Evolutionary conservation across 352 stramenopile genomes (phyloP).

Genomic region (Thalassiosira exigua): DNA sequence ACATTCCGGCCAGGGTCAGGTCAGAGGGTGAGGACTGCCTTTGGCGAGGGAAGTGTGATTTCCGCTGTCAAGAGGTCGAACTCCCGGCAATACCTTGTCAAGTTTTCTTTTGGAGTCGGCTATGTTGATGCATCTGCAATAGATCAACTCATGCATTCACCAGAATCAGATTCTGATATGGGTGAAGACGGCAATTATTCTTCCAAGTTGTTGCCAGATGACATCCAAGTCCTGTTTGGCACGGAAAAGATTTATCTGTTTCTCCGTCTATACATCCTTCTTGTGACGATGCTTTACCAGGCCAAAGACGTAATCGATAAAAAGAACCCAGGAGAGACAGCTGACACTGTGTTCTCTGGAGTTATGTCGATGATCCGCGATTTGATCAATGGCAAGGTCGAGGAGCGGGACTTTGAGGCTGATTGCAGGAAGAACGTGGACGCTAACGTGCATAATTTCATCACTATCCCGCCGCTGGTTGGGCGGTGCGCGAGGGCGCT

Average conservation of each 20-base stretch:
- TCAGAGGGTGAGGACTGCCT: slow-evolving; percentile 71
- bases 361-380: slow-evolving; percentile 59
- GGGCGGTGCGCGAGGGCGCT: slow-evolving; percentile 67
- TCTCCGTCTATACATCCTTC: slow-evolving; percentile 71
- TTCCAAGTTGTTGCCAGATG: slow-evolving; percentile 52
- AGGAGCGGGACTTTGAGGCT: slow-evolving; percentile 65
- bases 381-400: slow-evolving; percentile 55
- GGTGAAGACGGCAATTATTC: slow-evolving; percentile 15
- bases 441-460: slow-evolving; percentile 60
- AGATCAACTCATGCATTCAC: slow-evolving; percentile 56
- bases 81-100: slow-evolving; percentile 66
- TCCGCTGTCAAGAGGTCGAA: slow-evolving; percentile 36
- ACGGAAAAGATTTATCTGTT: slow-evolving; percentile 82
- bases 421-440: slow-evolving; percentile 61
- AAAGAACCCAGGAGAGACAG: slow-evolving; percentile 1
- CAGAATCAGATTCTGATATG: slow-evolving; percentile 37
- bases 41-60: slow-evolving; percentile 77
- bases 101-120: slow-evolving; percentile 73
- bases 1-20: slow-evolving; percentile 53
- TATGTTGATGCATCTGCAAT: slow-evolving; percentile 68
- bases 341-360: slow-evolving; percentile 4
- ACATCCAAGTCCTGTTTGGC: slow-evolving; percentile 76
- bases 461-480: slow-evolving; percentile 70
- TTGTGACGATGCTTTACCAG: slow-evolving; percentile 67
- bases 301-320: slow-evolving; percentile 49